Evolutionary conservation across 2,329 filamentous ascomycete genomes (phyloP).

Genomic region (Cladophialophora psammophila): DNA sequence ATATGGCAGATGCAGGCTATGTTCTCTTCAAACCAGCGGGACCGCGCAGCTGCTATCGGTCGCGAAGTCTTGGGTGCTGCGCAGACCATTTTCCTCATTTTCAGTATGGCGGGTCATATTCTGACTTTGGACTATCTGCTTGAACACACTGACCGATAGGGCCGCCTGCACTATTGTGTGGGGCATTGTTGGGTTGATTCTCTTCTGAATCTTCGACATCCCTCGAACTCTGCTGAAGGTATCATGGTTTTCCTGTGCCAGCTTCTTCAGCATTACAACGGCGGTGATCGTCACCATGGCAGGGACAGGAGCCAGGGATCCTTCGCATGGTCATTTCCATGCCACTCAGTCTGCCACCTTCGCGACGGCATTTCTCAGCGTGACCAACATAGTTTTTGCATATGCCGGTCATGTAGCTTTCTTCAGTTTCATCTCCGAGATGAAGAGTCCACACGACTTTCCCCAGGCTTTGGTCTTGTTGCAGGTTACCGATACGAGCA

Average conservation of each 20-base stretch:
- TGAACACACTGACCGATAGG: constrained; percentile 69
- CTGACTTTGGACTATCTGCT: constrained; percentile 72
- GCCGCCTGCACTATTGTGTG: constrained; percentile 70
- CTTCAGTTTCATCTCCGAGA: constrained; percentile 70
- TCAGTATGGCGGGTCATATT: constrained; percentile 75
- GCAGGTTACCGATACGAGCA: constrained; percentile 64
- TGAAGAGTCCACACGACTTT: constrained; percentile 67
- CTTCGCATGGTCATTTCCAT: constrained; percentile 57
- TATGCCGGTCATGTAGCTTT: constrained; percentile 75
- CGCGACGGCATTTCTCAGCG: constrained; percentile 64
- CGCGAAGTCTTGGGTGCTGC: constrained; percentile 69
- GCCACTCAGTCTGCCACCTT: constrained; percentile 56
- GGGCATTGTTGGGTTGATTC: constrained; percentile 63
- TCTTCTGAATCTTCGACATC: constrained; percentile 67
- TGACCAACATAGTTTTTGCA: constrained; percentile 75
- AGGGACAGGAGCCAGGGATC: constrained; percentile 63
- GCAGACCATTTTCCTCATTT: constrained; percentile 70
- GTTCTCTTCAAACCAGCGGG: constrained; percentile 62
- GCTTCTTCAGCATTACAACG: constrained; percentile 68
- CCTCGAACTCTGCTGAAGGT: constrained; percentile 70
- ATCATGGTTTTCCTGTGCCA: constrained; percentile 68
- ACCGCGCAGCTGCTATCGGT: constrained; percentile 52
- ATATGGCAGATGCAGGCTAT: constrained; percentile 72
- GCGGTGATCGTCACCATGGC: constrained; percentile 73
- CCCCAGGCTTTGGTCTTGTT: constrained; percentile 69